These are phyloP conservation scores for Salix koriyanagi DNA, from an alignment of 345 rosid species.

Conservation along the genomic window DNA sequence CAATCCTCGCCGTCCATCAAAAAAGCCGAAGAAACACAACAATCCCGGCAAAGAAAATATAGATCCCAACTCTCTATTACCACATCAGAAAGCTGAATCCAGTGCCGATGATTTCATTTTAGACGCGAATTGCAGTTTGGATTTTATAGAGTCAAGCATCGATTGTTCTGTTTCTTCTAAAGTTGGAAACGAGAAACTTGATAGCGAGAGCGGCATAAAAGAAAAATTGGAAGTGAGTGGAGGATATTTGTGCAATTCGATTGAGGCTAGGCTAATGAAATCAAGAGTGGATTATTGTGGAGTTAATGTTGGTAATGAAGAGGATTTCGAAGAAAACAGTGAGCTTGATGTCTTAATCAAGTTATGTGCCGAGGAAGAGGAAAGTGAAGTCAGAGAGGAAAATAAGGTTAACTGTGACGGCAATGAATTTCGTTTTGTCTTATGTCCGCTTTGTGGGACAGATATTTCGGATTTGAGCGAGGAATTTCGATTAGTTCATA, in stretches of 20 bases:
- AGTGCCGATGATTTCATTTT: not conserved
- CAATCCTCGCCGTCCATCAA: conserved; percentile 31
- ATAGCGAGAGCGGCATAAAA: not conserved
- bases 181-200: not conserved
- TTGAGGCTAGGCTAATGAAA: conserved; percentile 54
- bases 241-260: conserved; percentile 47
- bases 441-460: conserved; percentile 69
- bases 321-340: conserved; percentile 34
- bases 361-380: conserved; percentile 44
- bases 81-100: not conserved
- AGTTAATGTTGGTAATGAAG: conserved; percentile 17
- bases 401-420: conserved; percentile 5
- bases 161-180: conserved; percentile 28
- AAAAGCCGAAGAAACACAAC: conserved; percentile 28
- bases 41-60: conserved; percentile 52
- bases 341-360: conserved; percentile 56
- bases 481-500: conserved; percentile 61
- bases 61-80: not conserved
- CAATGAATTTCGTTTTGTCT: conserved; percentile 26
- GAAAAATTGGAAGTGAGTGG: conserved; percentile 29
- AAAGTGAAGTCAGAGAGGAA: conserved; percentile 3
- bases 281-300: conserved; percentile 17
- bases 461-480: conserved; percentile 66
- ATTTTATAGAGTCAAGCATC: conserved; percentile 59
- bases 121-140: conserved; percentile 48